phyloP scores from a whole-genome alignment of 352 stramenopile species.

The Globisporangium cystogenes region DNA sequence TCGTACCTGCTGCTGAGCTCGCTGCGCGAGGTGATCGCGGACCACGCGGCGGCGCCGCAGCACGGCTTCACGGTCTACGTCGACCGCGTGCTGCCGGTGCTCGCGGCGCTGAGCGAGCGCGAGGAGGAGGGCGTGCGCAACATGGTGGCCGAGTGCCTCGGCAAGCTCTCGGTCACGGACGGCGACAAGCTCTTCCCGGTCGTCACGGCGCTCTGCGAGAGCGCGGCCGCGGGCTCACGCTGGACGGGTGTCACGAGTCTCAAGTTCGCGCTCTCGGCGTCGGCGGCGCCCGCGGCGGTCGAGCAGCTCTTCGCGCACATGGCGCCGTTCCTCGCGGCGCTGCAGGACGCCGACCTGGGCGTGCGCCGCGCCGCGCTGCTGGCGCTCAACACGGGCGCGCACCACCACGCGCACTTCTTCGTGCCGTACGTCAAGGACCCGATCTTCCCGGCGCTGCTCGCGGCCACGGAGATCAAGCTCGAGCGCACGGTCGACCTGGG shows the following conservation, averaged over 20 bases:
- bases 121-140: conserved; percentile 95
- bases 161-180: conserved; percentile 92
- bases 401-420: conserved; percentile 90
- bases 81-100: conserved; percentile 90
- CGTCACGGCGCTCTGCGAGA: conserved; percentile 72
- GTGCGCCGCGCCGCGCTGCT: conserved; percentile 94
- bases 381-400: conserved; percentile 94
- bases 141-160: conserved; percentile 97
- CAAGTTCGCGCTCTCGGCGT: conserved; percentile 80
- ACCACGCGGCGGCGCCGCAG: conserved; percentile 70
- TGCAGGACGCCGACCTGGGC: conserved; percentile 93
- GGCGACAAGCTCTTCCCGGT: conserved; percentile 85
- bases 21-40: conserved; percentile 94
- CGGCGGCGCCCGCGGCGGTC: conserved; percentile 27
- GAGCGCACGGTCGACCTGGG: conserved; percentile 97
- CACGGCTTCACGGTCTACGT: conserved; percentile 75
- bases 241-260: conserved; percentile 93
- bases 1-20: conserved; percentile 97
- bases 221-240: conserved; percentile 47
- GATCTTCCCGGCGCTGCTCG: conserved; percentile 90
- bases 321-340: conserved; percentile 86
- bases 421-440: conserved; percentile 72
- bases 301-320: conserved; percentile 67
- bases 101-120: conserved; percentile 90
- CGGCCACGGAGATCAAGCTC: conserved; percentile 91